These are phyloP conservation scores for Fulvia fulva DNA, from an alignment of 2,329 filamentous ascomycete species.

Conservation along the genomic window DNA sequence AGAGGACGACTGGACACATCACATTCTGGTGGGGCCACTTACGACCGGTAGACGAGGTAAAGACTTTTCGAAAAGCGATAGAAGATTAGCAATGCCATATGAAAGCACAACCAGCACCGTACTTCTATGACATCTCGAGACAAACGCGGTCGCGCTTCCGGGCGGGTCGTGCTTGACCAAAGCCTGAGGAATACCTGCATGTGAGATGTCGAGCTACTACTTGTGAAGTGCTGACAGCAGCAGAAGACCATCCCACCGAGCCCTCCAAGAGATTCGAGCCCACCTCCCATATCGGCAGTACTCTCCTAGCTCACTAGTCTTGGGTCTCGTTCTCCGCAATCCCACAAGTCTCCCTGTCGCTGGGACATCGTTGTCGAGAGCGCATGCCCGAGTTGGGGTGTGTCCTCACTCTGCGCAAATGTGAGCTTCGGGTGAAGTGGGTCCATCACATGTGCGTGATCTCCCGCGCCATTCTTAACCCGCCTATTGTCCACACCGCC, in stretches of 20 bases:
- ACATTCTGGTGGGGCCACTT: background rate
- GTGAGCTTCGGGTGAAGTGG: background rate
- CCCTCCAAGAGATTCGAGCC: background rate
- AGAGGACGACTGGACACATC: background rate
- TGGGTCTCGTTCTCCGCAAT: background rate
- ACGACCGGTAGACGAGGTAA: slow-evolving; percentile 1
- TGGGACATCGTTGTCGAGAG: background rate
- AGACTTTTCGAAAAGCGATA: background rate
- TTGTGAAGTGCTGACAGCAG: background rate
- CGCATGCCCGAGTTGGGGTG: background rate
- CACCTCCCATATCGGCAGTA: background rate
- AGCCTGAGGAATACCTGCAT: background rate
- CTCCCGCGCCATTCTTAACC: background rate
- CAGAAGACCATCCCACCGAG: background rate
- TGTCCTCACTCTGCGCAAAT: background rate
- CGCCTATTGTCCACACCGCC: background rate
- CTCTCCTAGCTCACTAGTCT: background rate
- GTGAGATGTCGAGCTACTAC: background rate
- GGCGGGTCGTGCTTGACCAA: background rate
- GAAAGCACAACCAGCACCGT: too few species aligned
- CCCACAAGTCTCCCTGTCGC: too few species aligned
- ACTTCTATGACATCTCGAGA: background rate
- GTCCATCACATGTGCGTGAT: background rate
- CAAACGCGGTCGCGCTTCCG: background rate
- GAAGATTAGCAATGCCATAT: background rate